Evolutionary conservation across 2,329 filamentous ascomycete genomes (phyloP), one percentile per base, ranked within the genome.

Genomic region (Aspergillus uvarum): DNA sequence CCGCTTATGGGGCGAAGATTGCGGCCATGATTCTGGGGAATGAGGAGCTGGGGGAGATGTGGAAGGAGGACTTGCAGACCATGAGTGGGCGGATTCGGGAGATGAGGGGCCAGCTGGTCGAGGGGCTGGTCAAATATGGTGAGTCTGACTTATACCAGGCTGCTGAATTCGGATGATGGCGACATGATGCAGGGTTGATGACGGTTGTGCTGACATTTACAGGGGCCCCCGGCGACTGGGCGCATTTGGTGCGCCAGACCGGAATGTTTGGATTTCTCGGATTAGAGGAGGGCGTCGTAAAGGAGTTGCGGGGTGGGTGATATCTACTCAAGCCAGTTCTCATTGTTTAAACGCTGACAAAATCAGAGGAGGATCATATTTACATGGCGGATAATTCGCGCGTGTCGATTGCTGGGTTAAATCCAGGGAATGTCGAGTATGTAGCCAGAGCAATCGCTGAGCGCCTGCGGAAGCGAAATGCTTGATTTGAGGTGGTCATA

Each of bases 321-420:
- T 14, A 12, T 1, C 11, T 8, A 14, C 1, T 8, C 2, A 26
- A 26, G 26, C 26, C 21, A 12, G 6, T 19, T n/a, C 10, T 1
- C 11, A 10, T 22, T 48, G 12, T 2, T 1, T 12, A 21, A 4
- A 29, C 51, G 4, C 49, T 12, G 4, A 10, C 1, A n/a, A 59
- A 16, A 56, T 6, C 42, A 68, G 77, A 78, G 57, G 72, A 79
- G 64, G 76, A 77, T 60, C 78, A 80, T 60, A 72, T 80, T 22
- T 81, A 81, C 58, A 79, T 81, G 77, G 73, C 73, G 5, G 96
- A 95, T 83, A 97, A 97, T 72, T 94, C 94, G 21, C 88, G 94
- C 31, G 96, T 97, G 74, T 95, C 90, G 74, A 97, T 97, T 90
- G 94, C 93, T 6, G 94, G 94, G 5, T 79, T 97, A 67, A 97